Conservation (phyloP, 192 early-diverging fungal genomes). For the Allomyces javanicus region DNA sequence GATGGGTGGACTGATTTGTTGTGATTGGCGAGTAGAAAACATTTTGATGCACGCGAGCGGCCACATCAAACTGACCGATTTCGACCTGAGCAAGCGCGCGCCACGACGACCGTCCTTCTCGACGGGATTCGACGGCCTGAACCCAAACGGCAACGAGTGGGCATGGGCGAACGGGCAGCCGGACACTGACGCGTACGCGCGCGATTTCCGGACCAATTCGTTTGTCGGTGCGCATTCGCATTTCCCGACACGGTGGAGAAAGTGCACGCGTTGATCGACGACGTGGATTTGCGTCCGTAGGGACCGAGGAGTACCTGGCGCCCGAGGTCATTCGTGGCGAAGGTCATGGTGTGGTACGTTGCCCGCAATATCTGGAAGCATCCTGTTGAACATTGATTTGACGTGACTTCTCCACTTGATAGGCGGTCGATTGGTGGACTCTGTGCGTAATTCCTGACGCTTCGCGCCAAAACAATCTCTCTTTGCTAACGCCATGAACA, state of each 20-base stretch:
- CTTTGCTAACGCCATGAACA: too few relatives aligned
- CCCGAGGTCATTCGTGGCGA: too few relatives aligned
- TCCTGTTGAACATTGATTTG: too few relatives aligned
- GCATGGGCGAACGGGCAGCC: not conserved
- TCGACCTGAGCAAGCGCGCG: slow-evolving; percentile 93
- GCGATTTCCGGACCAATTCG: slow-evolving; percentile 11
- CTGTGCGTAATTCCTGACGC: slow-evolving; percentile 53
- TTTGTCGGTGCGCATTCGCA: slow-evolving; percentile 6
- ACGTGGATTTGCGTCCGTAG: not conserved
- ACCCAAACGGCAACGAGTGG: too few relatives aligned
- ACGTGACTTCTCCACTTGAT: too few relatives aligned
- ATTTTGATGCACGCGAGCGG: slow-evolving; percentile 87
- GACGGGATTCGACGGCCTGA: too few relatives aligned
- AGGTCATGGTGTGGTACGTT: too few relatives aligned
- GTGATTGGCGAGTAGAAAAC: slow-evolving; percentile 12
- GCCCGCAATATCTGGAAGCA: too few relatives aligned
- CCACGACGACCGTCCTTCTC: not conserved
- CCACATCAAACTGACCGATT: slow-evolving; percentile 97
- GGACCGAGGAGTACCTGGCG: slow-evolving; percentile 16
- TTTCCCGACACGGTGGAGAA: too few relatives aligned
- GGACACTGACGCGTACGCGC: slow-evolving; percentile 10
- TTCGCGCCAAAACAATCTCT: too few relatives aligned
- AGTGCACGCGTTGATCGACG: too few relatives aligned
- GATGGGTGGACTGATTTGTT: too few relatives aligned
- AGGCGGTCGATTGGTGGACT: slow-evolving; percentile 95